Conservation (phyloP, 352 stramenopile species). For the Phytophthora kernoviae region DNA sequence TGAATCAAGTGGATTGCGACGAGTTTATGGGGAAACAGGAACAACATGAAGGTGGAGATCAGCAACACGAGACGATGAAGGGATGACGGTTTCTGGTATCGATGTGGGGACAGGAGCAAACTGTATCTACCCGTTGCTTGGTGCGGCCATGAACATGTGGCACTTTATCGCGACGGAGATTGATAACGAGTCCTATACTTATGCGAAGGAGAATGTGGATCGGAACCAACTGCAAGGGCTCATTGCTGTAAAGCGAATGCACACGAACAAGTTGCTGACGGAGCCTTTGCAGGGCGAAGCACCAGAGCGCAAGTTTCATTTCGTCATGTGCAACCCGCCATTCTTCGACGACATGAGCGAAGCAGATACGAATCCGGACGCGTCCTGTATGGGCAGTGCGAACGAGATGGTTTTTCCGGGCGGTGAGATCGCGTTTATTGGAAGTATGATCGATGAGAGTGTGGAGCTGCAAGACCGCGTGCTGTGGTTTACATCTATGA, state of each 20-base stretch:
- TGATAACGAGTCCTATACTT: slow-evolving; percentile 82
- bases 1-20: slow-evolving; percentile 53
- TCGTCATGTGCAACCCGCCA: slow-evolving; percentile 97
- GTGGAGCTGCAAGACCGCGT: slow-evolving; percentile 71
- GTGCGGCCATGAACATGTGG: slow-evolving; percentile 88
- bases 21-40: slow-evolving; percentile 19
- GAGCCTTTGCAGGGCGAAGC: slow-evolving; percentile 51
- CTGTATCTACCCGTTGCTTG: slow-evolving; percentile 96
- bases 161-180: slow-evolving; percentile 96
- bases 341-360: slow-evolving; percentile 92
- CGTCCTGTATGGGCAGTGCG: slow-evolving; percentile 70
- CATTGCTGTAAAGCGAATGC: slow-evolving; percentile 57
- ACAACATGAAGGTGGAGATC: slow-evolving; percentile 6
- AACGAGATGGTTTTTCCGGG: slow-evolving; percentile 90
- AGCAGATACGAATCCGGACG: slow-evolving; percentile 77
- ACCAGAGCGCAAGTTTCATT: slow-evolving; percentile 64
- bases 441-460: slow-evolving; percentile 93
- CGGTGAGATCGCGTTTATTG: slow-evolving; percentile 95
- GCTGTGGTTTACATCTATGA: slow-evolving; percentile 95
- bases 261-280: slow-evolving; percentile 46
- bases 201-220: slow-evolving; percentile 86
- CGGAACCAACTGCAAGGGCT: slow-evolving; percentile 83
- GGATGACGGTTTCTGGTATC: slow-evolving; percentile 73
- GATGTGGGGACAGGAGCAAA: slow-evolving; percentile 96
- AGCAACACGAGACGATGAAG: slow-evolving; percentile 2